phyloP scores from a whole-genome alignment of 768 basidiomycete genomes.

The Naganishia onofrii region DNA sequence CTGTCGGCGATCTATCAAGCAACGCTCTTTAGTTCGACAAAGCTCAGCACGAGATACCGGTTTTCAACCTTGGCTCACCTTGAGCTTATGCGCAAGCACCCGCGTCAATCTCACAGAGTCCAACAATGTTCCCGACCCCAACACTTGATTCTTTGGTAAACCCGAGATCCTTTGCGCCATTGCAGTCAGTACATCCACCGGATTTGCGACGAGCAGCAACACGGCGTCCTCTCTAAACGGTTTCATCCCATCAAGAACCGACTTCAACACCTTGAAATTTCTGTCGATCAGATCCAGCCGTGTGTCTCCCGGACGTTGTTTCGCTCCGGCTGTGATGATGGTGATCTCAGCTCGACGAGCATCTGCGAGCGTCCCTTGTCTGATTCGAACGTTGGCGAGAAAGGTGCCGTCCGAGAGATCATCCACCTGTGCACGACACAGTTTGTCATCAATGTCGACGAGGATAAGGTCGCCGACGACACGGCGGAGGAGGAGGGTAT shows the following conservation, averaged over 20 bases:
- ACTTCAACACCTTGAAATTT: slow-evolving; percentile 28
- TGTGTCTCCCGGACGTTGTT: slow-evolving; percentile 26
- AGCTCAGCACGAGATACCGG: not conserved
- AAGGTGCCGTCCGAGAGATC: slow-evolving; percentile 29
- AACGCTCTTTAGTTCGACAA: not conserved
- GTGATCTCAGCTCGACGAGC: slow-evolving; percentile 18
- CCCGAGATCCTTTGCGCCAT: slow-evolving; percentile 29
- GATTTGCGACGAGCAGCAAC: slow-evolving; percentile 25
- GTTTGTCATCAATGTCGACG: slow-evolving; percentile 24
- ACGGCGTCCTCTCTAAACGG: slow-evolving; percentile 24
- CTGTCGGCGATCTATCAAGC: slow-evolving; percentile 10
- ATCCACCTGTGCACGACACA: slow-evolving; percentile 28
- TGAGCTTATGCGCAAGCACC: slow-evolving; percentile 20
- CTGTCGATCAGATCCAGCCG: slow-evolving; percentile 24
- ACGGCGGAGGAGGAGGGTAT: slow-evolving; percentile 26
- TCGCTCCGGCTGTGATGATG: slow-evolving; percentile 28
- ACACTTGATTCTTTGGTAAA: slow-evolving; percentile 21
- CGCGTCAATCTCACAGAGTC: slow-evolving; percentile 26
- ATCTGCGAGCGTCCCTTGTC: slow-evolving; percentile 22
- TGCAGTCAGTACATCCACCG: slow-evolving; percentile 27
- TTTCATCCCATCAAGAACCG: slow-evolving; percentile 28
- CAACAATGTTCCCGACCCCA: slow-evolving; percentile 23
- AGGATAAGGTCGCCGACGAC: slow-evolving; percentile 27
- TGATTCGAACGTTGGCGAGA: slow-evolving; percentile 29
- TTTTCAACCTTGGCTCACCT: slow-evolving; percentile 6